phyloP scores from a whole-genome alignment of 2,329 filamentous ascomycete genomes.

The Botrytis paeoniae region DNA sequence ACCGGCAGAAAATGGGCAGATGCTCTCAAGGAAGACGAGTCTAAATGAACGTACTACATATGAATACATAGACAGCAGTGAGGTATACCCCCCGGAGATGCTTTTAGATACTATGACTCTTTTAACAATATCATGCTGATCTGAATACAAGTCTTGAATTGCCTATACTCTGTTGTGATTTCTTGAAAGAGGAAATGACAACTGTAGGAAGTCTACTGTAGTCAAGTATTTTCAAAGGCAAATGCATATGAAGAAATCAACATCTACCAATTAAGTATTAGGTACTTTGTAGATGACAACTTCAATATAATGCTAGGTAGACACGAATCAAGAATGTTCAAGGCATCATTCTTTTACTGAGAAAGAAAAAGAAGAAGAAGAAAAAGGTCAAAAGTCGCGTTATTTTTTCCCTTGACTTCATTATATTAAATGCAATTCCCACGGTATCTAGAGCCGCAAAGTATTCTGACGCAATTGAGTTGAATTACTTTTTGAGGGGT shows the following conservation, averaged over 20 bases:
- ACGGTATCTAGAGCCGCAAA: neutral
- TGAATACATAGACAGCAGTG: conserved; percentile 1
- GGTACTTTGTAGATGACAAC: neutral
- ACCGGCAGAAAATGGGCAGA: conserved; percentile 52
- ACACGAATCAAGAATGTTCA: neutral
- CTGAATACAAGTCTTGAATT: neutral
- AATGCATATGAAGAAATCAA: neutral
- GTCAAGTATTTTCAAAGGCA: neutral
- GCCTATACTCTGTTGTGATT: neutral
- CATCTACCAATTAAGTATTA: neutral
- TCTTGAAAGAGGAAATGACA: neutral
- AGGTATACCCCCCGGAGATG: neutral
- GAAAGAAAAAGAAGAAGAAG: neutral
- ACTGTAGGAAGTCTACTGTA: neutral
- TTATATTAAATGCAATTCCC: neutral
- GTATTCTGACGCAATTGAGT: neutral
- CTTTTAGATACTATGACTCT: neutral
- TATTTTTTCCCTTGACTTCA: neutral
- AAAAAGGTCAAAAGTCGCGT: neutral
- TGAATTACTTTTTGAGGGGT: neutral
- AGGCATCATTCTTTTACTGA: neutral
- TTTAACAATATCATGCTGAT: neutral
- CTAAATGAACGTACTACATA: neutral
- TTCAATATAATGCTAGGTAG: neutral
- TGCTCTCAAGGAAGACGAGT: conserved; percentile 17